Evolutionary conservation across 2,329 filamentous ascomycete genomes (phyloP).

Genomic region (Lachnellula arida): DNA sequence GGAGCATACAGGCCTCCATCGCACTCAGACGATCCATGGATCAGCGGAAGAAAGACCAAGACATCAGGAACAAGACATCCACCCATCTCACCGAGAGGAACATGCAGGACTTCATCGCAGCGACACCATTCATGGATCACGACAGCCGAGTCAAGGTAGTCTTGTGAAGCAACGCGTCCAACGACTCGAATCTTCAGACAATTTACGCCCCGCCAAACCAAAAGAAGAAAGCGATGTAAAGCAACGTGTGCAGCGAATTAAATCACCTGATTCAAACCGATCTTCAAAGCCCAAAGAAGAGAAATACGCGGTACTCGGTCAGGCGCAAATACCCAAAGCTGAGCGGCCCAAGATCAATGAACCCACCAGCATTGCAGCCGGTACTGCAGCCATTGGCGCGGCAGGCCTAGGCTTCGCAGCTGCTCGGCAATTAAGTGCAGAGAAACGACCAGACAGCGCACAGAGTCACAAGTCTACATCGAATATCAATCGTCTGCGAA

Average conservation of each 20-base stretch:
- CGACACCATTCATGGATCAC: background rate
- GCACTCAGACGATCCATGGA: background rate
- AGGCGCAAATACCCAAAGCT: conserved; percentile 19
- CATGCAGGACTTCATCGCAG: background rate
- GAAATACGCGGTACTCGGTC: conserved; percentile 26
- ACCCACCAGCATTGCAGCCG: conserved; percentile 16
- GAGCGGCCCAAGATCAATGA: conserved; percentile 23
- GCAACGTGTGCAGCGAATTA: background rate
- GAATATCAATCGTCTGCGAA: conserved; percentile 30
- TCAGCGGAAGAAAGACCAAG: conserved; percentile 1
- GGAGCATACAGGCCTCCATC: conserved; percentile 2
- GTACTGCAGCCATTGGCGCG: conserved; percentile 21
- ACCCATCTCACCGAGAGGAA: background rate
- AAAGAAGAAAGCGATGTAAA: background rate
- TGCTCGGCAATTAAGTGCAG: conserved; percentile 27
- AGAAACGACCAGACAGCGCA: conserved; percentile 27
- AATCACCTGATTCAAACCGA: conserved; percentile 8
- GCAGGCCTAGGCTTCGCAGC: conserved; percentile 28
- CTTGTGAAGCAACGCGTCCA: conserved; percentile 22
- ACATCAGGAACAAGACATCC: background rate
- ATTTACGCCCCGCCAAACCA: background rate
- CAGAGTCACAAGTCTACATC: conserved; percentile 26
- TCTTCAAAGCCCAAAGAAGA: conserved; percentile 20
- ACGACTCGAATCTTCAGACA: conserved; percentile 22
- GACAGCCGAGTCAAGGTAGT: background rate